Evolutionary conservation across 2,329 filamentous ascomycete genomes (phyloP).

Genomic region (Cladosporium sp.): DNA sequence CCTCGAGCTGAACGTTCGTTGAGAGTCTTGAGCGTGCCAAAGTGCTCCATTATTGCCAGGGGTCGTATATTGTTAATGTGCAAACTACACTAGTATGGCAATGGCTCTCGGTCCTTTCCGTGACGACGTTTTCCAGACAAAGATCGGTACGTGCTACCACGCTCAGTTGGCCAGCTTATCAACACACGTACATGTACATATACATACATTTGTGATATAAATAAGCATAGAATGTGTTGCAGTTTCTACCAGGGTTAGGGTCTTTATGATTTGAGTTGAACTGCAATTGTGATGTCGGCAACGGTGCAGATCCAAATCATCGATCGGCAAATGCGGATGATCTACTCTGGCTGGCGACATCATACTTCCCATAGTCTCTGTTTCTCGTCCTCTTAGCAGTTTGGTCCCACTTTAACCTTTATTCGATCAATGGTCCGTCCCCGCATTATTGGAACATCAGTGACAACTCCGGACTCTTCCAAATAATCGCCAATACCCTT

Average conservation of each 20-base stretch:
- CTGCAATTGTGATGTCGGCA: neutral
- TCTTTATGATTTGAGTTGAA: neutral
- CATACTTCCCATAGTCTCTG: neutral
- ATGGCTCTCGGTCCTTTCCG: no score
- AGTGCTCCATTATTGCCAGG: no score
- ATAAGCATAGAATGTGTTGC: no score
- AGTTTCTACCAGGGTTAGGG: neutral
- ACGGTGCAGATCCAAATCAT: neutral
- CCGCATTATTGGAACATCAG: neutral
- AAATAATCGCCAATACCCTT: neutral
- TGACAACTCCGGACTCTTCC: constrained; percentile 3
- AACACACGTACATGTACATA: no score
- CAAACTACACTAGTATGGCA: no score
- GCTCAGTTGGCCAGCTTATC: no score
- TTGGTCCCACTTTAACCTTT: neutral
- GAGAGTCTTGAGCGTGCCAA: no score
- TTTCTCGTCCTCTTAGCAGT: neutral
- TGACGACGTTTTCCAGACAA: no score
- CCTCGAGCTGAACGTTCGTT: no score
- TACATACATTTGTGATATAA: no score
- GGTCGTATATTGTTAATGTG: no score
- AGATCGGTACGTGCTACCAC: no score
- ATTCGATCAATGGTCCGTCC: neutral
- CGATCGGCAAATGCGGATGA: neutral
- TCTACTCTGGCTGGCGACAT: neutral